Base-by-base conservation (phyloP, 805 yeast species). In the Nakazawaea pomicola region DNA sequence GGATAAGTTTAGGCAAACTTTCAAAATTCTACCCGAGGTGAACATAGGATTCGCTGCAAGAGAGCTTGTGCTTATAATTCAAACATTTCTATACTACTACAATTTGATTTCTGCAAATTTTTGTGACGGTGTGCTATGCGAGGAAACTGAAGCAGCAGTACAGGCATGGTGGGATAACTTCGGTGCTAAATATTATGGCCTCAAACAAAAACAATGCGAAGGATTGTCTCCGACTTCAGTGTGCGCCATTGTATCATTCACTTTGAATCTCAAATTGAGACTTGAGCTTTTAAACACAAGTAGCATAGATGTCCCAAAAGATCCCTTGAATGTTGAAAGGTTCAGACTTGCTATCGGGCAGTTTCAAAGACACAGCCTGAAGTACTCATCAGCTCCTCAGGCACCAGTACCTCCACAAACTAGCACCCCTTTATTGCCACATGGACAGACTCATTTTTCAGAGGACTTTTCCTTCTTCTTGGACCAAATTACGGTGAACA, bases 71-170 rank as follows among this genome's bases (percentile, higher is more conserved):
- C 76, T 79, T 30, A 57, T 88, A 19, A 65, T 86, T 2, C 99
- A 91, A 60, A 78, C 80, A 1, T 74, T 84, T 30, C 68, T 91
- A 18, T 83, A 76, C 51, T 90, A 89, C 58, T 90, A 84, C 59
- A 84, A 80, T 42, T 60, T 88, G 31, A 67, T 88, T 11, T 82
- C 79, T 38, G 79, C 86, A 0, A 62, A 63, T 24, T 78, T 72
- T 48, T 85, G 86, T 43, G 97, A 93, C 61, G 98, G 99, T 0
- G 63, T 91, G 12, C 62, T 89, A 2, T 91, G 98, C 57, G 75
- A 78, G 43, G 70, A 73, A 43, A 91, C 99, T 0, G 82, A 81
- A 46, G 68, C 62, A 17, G 95, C 95, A 0, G 72, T 88, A 18
- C 52, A 58, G 2, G 67, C 70, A 33, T 91, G 98, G 97, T 91